Evolutionary conservation across 1,284 basidiomycete species (phyloP).

Genomic region (Malassezia nana): DNA sequence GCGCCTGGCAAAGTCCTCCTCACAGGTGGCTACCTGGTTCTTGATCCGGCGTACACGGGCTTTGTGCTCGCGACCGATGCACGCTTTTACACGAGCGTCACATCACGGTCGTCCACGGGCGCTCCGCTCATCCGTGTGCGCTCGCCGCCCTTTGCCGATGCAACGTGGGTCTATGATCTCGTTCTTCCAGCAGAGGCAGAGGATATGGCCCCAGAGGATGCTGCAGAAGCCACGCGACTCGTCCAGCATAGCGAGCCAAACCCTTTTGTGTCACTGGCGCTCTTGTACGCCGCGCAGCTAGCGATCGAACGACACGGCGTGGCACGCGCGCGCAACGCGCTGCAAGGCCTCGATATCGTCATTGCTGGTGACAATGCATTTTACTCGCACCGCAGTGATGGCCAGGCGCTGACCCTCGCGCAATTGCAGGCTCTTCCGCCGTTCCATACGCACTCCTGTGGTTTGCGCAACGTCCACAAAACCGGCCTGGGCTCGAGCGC

Average conservation of each 20-base stretch:
- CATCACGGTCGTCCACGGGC: background rate
- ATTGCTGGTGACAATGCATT: constrained; percentile 94
- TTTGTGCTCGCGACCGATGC: constrained; percentile 64
- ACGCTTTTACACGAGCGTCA: constrained; percentile 69
- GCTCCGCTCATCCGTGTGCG: constrained; percentile 57
- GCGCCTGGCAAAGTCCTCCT: constrained; percentile 90
- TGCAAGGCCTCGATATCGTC: constrained; percentile 58
- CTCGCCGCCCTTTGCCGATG: constrained; percentile 79
- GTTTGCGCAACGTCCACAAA: constrained; percentile 75
- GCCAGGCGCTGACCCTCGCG: constrained; percentile 24
- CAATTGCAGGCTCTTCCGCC: constrained; percentile 56
- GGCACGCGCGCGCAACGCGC: constrained; percentile 8
- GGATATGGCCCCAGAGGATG: background rate
- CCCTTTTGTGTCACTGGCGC: constrained; percentile 80
- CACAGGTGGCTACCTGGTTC: constrained; percentile 46
- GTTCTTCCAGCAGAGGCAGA: background rate
- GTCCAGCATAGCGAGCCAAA: constrained; percentile 53
- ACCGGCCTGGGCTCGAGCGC: constrained; percentile 95
- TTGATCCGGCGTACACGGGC: constrained; percentile 45
- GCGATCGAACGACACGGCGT: constrained; percentile 49
- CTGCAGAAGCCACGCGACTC: background rate
- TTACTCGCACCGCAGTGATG: constrained; percentile 77
- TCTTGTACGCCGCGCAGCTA: constrained; percentile 65
- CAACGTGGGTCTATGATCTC: constrained; percentile 62
- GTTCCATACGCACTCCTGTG: constrained; percentile 55